Conservation (phyloP, 106 monocot species). For the Dendrobium huoshanense region DNA sequence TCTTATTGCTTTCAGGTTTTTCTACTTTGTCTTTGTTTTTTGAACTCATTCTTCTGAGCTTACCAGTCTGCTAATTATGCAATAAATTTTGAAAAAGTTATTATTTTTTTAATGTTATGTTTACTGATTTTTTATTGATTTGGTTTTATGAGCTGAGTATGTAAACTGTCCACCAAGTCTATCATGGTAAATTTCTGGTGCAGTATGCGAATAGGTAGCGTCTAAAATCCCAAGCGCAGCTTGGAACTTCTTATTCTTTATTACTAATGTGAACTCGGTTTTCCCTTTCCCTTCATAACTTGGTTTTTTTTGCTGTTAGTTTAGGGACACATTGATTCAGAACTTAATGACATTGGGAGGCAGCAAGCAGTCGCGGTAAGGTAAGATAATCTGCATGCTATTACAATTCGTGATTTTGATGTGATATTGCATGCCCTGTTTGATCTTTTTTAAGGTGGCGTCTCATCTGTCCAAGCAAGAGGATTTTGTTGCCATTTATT, state of each 20-base stretch:
- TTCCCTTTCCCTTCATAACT: neutral
- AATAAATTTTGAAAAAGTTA: neutral
- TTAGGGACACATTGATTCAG: slow-evolving; percentile 80
- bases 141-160: neutral
- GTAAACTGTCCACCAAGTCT: neutral
- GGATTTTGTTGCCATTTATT: slow-evolving; percentile 59
- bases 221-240: neutral
- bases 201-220: neutral
- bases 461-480: slow-evolving; percentile 52
- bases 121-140: neutral
- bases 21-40: too few relatives aligned
- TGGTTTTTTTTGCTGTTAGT: neutral
- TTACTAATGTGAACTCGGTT: neutral
- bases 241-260: neutral
- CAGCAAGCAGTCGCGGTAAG: slow-evolving; percentile 64
- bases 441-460: slow-evolving; percentile 44
- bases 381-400: neutral
- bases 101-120: neutral
- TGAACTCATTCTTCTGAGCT: neutral
- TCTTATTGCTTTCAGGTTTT: too few relatives aligned
- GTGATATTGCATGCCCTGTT: neutral
- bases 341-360: slow-evolving; percentile 80
- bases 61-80: neutral
- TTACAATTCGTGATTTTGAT: neutral
- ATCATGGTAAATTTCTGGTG: neutral